phyloP scores from a whole-genome alignment of 495 filamentous ascomycete genomes.

The Talaromyces stipitatus region DNA sequence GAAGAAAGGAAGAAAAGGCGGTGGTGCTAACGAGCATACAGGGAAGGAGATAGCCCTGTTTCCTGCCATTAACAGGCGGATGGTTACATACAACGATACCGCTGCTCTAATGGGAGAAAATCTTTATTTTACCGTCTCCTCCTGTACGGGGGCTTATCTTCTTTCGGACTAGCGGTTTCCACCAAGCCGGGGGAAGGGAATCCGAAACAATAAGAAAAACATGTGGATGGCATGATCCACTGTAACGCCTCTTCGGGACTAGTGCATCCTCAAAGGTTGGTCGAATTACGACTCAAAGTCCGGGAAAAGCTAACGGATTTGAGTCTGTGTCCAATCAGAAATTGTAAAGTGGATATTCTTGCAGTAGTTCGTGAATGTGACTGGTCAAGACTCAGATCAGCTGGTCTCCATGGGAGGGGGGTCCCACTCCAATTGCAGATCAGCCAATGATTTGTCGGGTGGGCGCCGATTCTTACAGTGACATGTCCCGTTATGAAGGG shows the following conservation, averaged over 20 bases:
- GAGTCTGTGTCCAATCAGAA: background rate
- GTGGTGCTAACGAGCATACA: no score
- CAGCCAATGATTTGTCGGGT: background rate
- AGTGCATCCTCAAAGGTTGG: background rate
- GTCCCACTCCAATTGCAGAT: background rate
- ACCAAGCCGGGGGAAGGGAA: background rate
- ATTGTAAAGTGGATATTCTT: background rate
- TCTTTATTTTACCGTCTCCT: background rate
- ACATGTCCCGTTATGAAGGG: background rate
- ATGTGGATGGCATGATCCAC: background rate
- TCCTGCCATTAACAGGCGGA: background rate
- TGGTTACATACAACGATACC: background rate
- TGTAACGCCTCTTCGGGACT: background rate
- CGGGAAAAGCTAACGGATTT: no score
- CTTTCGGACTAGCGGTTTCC: background rate
- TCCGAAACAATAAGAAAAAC: background rate
- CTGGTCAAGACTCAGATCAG: conserved; percentile 2
- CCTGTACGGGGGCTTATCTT: background rate
- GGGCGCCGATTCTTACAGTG: background rate
- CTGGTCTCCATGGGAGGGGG: background rate
- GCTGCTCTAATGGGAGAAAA: background rate
- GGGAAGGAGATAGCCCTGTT: no score
- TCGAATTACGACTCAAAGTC: background rate
- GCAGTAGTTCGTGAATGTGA: background rate
- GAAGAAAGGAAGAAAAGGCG: no score